Percentiles rank a stretch among this genome's conserved stretches.
These are phyloP conservation scores for Monosporozyma yasuniensis DNA, from an alignment of 805 yeast genomes.

Conservation along the genomic window DNA sequence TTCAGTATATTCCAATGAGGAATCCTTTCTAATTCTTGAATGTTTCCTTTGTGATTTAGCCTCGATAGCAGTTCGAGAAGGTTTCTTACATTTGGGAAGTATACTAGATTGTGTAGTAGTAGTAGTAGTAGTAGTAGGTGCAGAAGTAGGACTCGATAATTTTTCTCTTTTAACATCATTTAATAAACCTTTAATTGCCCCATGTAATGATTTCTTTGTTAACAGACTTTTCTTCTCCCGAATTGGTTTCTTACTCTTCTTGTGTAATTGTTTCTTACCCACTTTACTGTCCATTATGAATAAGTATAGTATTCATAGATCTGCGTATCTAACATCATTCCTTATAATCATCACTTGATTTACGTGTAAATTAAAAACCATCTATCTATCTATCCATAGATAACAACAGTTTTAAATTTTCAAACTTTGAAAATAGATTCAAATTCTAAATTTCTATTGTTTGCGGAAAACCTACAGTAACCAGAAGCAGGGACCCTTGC, in stretches of 20 bases:
- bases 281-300: neutral
- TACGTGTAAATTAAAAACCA: too few relatives aligned
- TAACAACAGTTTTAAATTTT: too few relatives aligned
- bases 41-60: neutral
- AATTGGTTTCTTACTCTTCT: neutral
- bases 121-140: too few relatives aligned
- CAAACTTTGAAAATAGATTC: too few relatives aligned
- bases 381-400: too few relatives aligned
- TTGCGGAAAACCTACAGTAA: too few relatives aligned
- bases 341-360: too few relatives aligned
- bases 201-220: constrained; percentile 6
- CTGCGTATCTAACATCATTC: too few relatives aligned
- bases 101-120: neutral
- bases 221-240: neutral
- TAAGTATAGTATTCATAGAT: too few relatives aligned
- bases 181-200: constrained; percentile 16
- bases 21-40: neutral
- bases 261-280: neutral
- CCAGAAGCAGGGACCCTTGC: too few relatives aligned
- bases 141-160: neutral
- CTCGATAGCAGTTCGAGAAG: neutral
- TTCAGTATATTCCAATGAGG: neutral
- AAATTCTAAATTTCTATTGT: too few relatives aligned
- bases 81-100: neutral
- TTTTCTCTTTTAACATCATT: constrained; percentile 4